phyloP scores from a whole-genome alignment of 2,329 filamentous ascomycete species.

The Knoxdaviesia capensis region DNA sequence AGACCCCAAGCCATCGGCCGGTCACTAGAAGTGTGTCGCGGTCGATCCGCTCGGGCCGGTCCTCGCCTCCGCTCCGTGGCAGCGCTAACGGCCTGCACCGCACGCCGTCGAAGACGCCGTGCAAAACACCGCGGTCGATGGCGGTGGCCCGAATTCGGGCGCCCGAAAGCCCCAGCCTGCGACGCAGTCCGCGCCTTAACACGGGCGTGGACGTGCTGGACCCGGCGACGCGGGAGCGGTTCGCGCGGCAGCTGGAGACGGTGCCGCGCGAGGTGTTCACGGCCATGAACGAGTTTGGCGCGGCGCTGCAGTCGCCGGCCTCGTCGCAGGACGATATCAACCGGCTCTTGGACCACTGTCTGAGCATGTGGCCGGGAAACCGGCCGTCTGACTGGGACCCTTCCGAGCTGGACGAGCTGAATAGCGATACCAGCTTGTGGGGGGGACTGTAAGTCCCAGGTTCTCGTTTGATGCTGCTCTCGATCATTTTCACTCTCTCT shows the following conservation, averaged over 20 bases:
- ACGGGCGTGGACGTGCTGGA: neutral
- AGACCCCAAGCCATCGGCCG: constrained; percentile 38
- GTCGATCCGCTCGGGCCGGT: constrained; percentile 27
- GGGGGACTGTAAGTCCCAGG: no score
- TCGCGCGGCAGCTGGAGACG: no score
- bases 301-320: constrained; percentile 1
- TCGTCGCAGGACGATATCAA: neutral
- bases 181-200: constrained; percentile 21
- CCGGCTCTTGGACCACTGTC: neutral
- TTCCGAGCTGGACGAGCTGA: no score
- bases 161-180: constrained; percentile 14
- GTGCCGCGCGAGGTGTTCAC: neutral
- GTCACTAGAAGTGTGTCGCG: constrained; percentile 39
- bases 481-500: no score
- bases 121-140: constrained; percentile 5
- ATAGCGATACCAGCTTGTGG: no score
- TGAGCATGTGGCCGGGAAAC: no score
- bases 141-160: constrained; percentile 9
- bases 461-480: no score
- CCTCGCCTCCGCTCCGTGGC: constrained; percentile 23
- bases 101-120: constrained; percentile 27
- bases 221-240: no score
- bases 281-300: constrained; percentile 4
- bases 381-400: no score
- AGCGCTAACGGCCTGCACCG: constrained; percentile 17